phyloP scores from a whole-genome alignment of 140 eudicot species.

The Anethum foeniculum region DNA sequence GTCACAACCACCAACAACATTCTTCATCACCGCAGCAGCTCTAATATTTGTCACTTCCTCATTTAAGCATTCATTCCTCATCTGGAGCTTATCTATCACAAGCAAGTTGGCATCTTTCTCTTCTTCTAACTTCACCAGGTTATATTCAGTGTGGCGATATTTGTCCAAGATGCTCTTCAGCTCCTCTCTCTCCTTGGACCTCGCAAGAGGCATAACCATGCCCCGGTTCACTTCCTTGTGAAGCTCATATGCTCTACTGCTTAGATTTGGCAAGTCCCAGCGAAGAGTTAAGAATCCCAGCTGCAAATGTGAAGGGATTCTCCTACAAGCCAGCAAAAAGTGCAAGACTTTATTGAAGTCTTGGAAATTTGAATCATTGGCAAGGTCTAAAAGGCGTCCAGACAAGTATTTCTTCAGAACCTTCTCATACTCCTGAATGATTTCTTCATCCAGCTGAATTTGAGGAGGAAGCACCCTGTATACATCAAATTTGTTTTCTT shows the following conservation, averaged over 20 bases:
- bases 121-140: background rate
- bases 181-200: slow-evolving; percentile 2
- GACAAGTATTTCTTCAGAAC: background rate
- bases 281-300: background rate
- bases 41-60: background rate
- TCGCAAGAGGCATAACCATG: background rate
- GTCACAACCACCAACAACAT: background rate
- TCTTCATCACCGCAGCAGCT: background rate
- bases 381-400: slow-evolving; percentile 10
- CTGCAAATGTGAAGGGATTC: background rate
- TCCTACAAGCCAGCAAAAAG: slow-evolving; percentile 2
- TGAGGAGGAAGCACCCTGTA: slow-evolving; percentile 1
- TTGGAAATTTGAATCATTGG: background rate
- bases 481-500: background rate
- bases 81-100: background rate
- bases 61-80: background rate
- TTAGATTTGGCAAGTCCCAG: background rate
- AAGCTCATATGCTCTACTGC: slow-evolving; percentile 1
- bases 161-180: background rate
- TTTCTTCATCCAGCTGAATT: background rate
- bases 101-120: background rate
- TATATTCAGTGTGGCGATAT: background rate
- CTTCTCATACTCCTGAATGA: background rate
- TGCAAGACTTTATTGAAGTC: background rate
- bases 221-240: slow-evolving; percentile 7